phyloP scores from a whole-genome alignment of 768 basidiomycete species.

The Boletus reticulatus region DNA sequence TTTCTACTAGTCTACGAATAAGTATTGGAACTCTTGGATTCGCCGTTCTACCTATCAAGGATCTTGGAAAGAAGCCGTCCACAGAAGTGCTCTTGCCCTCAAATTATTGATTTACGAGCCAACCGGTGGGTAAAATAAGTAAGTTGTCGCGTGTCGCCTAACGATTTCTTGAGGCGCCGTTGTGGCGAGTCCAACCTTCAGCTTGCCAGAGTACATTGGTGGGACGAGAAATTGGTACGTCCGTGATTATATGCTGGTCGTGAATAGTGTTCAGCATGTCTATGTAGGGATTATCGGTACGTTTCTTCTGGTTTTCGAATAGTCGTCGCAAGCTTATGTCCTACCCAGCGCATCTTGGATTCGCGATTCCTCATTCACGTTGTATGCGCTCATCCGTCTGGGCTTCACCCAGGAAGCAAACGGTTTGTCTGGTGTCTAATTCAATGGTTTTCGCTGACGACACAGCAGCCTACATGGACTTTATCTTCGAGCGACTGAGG shows the following conservation, averaged over 20 bases:
- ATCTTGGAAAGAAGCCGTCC: constrained; percentile 93
- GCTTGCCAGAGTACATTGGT: constrained; percentile 88
- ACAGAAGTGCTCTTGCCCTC: constrained; percentile 88
- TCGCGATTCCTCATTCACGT: constrained; percentile 93
- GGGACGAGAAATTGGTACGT: constrained; percentile 84
- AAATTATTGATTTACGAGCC: constrained; percentile 94
- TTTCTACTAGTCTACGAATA: constrained; percentile 60
- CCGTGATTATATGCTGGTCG: not conserved
- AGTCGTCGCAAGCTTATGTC: not conserved
- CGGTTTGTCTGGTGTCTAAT: constrained; percentile 41
- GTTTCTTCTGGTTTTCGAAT: not conserved
- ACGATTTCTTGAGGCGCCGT: constrained; percentile 63
- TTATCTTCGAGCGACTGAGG: constrained; percentile 80
- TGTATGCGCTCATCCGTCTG: constrained; percentile 90
- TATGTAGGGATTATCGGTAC: constrained; percentile 61
- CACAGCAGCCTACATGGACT: constrained; percentile 77
- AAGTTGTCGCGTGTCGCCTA: not conserved
- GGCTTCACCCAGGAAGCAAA: constrained; percentile 94
- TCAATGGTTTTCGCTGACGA: not conserved
- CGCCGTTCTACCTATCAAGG: constrained; percentile 86
- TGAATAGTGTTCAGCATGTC: not conserved
- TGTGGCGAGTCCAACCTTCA: constrained; percentile 94
- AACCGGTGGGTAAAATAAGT: constrained; percentile 48
- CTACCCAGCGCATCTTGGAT: constrained; percentile 75
- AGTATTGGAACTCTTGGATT: constrained; percentile 90